A percentile compares a stretch with the other conserved stretches of the same genome.
These are phyloP conservation scores for Draba incana DNA, from an alignment of 345 rosid genomes.

Conservation along the genomic window DNA sequence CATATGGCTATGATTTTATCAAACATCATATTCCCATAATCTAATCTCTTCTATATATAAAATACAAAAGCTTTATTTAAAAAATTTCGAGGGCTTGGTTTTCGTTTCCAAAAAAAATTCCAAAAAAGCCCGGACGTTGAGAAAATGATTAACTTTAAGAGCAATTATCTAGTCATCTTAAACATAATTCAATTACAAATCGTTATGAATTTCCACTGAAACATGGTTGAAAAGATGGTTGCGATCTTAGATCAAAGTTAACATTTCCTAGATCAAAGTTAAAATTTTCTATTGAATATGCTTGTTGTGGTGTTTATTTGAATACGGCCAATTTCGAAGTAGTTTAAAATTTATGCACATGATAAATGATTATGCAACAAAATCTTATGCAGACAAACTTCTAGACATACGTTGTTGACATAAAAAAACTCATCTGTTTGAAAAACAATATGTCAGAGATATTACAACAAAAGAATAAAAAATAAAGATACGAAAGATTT, in stretches of 20 bases:
- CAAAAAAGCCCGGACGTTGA: background rate
- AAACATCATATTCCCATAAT: no score
- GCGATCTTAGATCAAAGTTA: no score
- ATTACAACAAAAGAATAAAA: constrained; percentile 14
- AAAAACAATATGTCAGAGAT: constrained; percentile 20
- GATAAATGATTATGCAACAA: constrained; percentile 14
- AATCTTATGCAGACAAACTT: constrained; percentile 6
- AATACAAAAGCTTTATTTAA: background rate
- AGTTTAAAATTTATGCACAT: background rate
- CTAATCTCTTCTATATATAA: background rate
- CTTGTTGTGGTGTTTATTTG: background rate
- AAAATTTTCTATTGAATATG: background rate
- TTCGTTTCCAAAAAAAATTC: background rate
- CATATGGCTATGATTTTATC: no score
- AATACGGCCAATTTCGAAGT: background rate
- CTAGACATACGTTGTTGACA: constrained; percentile 27
- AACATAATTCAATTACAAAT: background rate
- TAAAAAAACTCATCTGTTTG: constrained; percentile 25
- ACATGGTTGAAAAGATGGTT: background rate
- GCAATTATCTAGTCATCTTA: no score
- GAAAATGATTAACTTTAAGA: no score
- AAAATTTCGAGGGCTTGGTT: background rate
- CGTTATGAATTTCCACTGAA: background rate
- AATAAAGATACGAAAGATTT: constrained; percentile 36
- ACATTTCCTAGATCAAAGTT: background rate